Percentiles rank a stretch among this genome's conserved stretches.
Evolutionary conservation across 2,329 filamentous ascomycete genomes (phyloP).

Genomic region (Fusarium chlamydosporum): DNA sequence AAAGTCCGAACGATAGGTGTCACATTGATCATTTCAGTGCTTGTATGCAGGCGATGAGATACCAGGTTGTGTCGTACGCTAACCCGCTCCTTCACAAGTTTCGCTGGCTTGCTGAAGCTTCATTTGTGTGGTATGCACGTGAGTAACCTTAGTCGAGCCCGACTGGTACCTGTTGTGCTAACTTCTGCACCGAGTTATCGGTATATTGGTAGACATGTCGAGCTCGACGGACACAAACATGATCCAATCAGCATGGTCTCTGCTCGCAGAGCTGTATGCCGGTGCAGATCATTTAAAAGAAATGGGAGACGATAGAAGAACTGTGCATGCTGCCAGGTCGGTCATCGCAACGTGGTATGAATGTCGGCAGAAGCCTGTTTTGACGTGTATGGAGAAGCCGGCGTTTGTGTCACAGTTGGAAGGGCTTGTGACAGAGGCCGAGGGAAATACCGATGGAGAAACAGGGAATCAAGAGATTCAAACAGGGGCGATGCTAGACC

Average conservation of each 20-base stretch:
- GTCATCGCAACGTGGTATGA: constrained; percentile 32
- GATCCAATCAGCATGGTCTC: constrained; percentile 18
- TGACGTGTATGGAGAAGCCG: constrained; percentile 10
- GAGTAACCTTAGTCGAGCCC: background rate
- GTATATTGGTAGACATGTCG: constrained; percentile 27
- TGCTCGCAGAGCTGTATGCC: constrained; percentile 10
- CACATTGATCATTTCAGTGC: constrained; percentile 28
- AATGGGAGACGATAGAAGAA: constrained; percentile 19
- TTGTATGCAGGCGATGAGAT: constrained; percentile 28
- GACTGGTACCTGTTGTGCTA: background rate
- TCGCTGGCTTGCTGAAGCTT: constrained; percentile 8
- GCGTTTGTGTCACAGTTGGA: constrained; percentile 20
- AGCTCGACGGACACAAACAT: background rate
- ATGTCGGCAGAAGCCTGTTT: constrained; percentile 17
- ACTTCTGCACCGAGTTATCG: constrained; percentile 2
- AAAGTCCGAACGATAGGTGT: constrained; percentile 1
- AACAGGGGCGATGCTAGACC: background rate
- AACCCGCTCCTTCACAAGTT: constrained; percentile 16
- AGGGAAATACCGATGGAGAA: rapidly evolving
- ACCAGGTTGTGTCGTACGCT: constrained; percentile 4
- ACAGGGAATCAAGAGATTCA: background rate
- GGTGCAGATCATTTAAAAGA: constrained; percentile 11
- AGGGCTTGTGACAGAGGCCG: background rate
- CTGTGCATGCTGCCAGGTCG: constrained; percentile 21
- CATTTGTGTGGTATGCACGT: constrained; percentile 29